Base-by-base conservation (phyloP, 2,329 filamentous ascomycete genomes). In the Byssochlamys sp. region DNA sequence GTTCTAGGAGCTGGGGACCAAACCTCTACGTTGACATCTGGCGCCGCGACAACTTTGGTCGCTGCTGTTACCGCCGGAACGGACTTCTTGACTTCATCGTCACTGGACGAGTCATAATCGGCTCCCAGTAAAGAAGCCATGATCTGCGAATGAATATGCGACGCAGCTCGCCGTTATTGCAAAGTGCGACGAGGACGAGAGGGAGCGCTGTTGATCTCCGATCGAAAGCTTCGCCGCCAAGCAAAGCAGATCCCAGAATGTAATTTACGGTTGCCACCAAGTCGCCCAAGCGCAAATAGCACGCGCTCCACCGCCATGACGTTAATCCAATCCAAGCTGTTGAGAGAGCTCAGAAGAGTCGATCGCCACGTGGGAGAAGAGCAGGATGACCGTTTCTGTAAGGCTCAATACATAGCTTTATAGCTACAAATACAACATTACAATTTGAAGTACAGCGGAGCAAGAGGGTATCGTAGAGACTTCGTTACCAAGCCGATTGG, bases 11-110 rank as follows among this genome's bases (percentile, higher is more conserved):
- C 55, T 59, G 67, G 68, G 69, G 73, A 80, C 78, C 78, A 78
- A 80, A 81, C 79, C 77, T 81, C 78, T 77, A 78, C 73, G 63
- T 78, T 78, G 62, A 81, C 78, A 66, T 81, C 78, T 62, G 79
- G 79, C 56, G 79, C 79, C 31, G 78, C 77, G 59, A 78, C 69
- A 55, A 81, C 65, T 56, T 69, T 67, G 52, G 71, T 70, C 54
- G 73, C 67, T 56, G 69, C 62, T 33, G 71, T 65, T 48, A 64
- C 65, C 35, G 56, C 56, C 54, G 67, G 61, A 19, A 61, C 50
- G 55, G 63, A 45, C 27, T 57, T 31, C 29, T 67, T 60, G 54
- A 62, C 58, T 53, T 79, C 78, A 65, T 80, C 79, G 58, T 80
- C 78, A 61, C 77, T 79, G n/a, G 70, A 71, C 25, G 77, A 79